phyloP scores from a whole-genome alignment of 1,139 yeast species.

The Blastobotrys apis region DNA sequence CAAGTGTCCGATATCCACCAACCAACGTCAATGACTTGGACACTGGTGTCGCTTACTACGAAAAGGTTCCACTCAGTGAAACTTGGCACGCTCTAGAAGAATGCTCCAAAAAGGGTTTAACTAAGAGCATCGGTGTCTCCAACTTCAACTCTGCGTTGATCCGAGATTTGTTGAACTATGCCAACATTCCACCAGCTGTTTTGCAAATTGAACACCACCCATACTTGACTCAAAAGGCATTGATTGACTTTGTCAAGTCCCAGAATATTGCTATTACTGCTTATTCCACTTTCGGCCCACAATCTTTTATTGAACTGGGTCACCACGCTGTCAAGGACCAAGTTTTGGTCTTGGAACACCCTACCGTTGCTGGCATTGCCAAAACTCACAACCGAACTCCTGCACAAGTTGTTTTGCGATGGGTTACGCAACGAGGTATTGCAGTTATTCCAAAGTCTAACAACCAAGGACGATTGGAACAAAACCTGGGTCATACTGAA shows the following conservation, averaged over 20 bases:
- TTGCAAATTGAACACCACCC: constrained; percentile 93
- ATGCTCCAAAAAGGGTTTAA: constrained; percentile 57
- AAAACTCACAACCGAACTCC: constrained; percentile 49
- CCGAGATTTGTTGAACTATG: constrained; percentile 68
- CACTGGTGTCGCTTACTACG: constrained; percentile 45
- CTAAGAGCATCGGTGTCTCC: constrained; percentile 76
- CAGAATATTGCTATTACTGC: constrained; percentile 70
- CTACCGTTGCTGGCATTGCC: constrained; percentile 47
- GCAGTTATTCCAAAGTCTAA: constrained; percentile 72
- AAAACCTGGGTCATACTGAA: constrained; percentile 54
- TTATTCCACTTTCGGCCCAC: constrained; percentile 72
- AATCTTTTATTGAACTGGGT: constrained; percentile 52
- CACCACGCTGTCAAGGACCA: constrained; percentile 46
- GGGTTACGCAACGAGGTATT: constrained; percentile 67
- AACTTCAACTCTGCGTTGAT: constrained; percentile 75
- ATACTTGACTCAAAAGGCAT: constrained; percentile 70
- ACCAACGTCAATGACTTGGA: constrained; percentile 63
- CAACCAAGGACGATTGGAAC: constrained; percentile 49
- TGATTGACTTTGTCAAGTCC: constrained; percentile 59
- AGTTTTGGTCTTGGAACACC: constrained; percentile 55
- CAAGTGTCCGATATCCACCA: constrained; percentile 63
- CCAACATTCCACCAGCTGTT: constrained; percentile 70
- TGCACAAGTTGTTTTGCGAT: constrained; percentile 62
- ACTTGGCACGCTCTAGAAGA: constrained; percentile 77
- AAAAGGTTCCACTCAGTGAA: constrained; percentile 59